A percentile compares a stretch with the other conserved stretches of the same genome.
Conservation (phyloP, 177 flowering plant species). For the Telopea speciosissima region DNA sequence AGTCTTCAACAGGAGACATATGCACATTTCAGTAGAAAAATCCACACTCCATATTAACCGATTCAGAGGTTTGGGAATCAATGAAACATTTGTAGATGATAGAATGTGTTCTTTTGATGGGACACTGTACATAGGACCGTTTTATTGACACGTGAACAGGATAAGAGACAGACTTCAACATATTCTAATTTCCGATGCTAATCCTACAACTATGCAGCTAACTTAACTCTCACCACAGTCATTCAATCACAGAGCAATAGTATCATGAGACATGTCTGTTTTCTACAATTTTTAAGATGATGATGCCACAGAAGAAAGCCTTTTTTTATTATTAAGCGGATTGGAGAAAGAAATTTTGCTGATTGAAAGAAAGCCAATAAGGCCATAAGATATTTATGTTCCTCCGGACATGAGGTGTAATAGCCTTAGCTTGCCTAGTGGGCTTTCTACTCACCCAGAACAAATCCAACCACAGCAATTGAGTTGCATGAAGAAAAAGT, state of each 20-base stretch:
- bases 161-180: not conserved
- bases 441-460: too few species aligned
- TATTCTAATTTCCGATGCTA: not conserved
- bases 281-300: not conserved
- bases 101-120: not conserved
- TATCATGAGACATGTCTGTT: not conserved
- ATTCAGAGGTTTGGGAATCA: not conserved
- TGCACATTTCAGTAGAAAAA: not conserved
- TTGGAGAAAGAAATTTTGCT: too few species aligned
- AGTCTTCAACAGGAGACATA: not conserved
- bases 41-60: not conserved
- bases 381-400: too few species aligned
- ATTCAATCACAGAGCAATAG: not conserved
- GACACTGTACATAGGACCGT: not conserved
- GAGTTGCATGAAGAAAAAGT: too few species aligned
- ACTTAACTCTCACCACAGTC: not conserved
- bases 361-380: too few species aligned
- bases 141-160: not conserved
- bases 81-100: not conserved
- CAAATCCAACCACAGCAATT: not conserved
- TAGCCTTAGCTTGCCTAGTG: too few species aligned
- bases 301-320: not conserved
- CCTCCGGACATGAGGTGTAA: too few species aligned
- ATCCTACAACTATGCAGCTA: not conserved
- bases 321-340: too few species aligned